A percentile compares a stretch with the other conserved stretches of the same genome.
Evolutionary conservation across 2,329 filamentous ascomycete species (phyloP).

Genomic region (Plenodomus lindquistii): DNA sequence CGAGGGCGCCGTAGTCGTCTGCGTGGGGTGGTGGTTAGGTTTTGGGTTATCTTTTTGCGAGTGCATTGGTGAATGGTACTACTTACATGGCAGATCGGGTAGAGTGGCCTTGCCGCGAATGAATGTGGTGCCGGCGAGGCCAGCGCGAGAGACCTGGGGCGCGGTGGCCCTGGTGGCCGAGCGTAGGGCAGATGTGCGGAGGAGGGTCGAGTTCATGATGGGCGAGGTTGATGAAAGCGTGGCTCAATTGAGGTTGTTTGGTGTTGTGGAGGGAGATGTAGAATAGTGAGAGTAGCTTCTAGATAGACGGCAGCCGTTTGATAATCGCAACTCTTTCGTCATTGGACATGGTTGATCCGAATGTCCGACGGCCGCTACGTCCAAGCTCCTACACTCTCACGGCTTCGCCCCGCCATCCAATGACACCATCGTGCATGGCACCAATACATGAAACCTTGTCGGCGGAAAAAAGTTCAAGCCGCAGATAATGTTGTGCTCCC

Average conservation of each 20-base stretch:
- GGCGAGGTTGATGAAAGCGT: not conserved
- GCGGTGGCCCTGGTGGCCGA: slow-evolving; percentile 71
- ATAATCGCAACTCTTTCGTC: slow-evolving; percentile 24
- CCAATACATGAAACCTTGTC: not conserved
- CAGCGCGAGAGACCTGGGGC: slow-evolving; percentile 64
- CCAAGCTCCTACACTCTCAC: slow-evolving; percentile 20
- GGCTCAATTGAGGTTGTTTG: slow-evolving; percentile 25
- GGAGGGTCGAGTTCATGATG: slow-evolving; percentile 74
- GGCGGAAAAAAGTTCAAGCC: not conserved
- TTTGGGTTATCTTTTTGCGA: slow-evolving; percentile 3
- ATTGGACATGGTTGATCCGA: slow-evolving; percentile 22
- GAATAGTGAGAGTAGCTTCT: slow-evolving; percentile 12
- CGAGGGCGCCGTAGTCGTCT: slow-evolving; percentile 97
- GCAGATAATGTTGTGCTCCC: too few relatives aligned
- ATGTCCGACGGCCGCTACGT: slow-evolving; percentile 5
- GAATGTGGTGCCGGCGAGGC: slow-evolving; percentile 74
- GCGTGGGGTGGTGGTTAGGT: not conserved
- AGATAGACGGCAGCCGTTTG: slow-evolving; percentile 11
- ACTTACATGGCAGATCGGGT: slow-evolving; percentile 79
- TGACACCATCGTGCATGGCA: slow-evolving; percentile 5
- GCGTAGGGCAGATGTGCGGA: slow-evolving; percentile 72
- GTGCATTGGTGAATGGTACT: not conserved
- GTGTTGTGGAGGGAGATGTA: slow-evolving; percentile 5
- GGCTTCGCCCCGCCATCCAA: slow-evolving; percentile 16
- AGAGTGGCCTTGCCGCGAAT: slow-evolving; percentile 88